These are phyloP conservation scores for Oryza coarctata DNA, from an alignment of 176 grass and related monocot species.

Conservation along the genomic window DNA sequence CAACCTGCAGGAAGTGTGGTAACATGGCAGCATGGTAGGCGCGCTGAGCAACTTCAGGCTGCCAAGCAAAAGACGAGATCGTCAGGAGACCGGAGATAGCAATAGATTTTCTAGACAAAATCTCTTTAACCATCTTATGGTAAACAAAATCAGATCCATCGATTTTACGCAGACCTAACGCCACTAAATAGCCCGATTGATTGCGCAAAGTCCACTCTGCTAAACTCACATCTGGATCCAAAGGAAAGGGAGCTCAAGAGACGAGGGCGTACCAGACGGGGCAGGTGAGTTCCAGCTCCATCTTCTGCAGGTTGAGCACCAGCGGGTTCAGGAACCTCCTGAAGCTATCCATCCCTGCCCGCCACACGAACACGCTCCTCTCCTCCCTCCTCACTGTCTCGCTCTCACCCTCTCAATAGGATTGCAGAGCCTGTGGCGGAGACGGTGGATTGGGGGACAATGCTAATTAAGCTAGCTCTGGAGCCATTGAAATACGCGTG, in stretches of 20 bases:
- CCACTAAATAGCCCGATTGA: neutral
- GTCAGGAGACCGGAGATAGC: neutral
- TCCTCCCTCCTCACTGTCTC: neutral
- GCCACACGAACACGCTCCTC: conserved; percentile 12
- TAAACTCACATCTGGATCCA: neutral
- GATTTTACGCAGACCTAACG: neutral
- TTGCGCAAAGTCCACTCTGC: neutral
- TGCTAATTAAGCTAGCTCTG: neutral
- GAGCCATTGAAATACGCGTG: conserved; percentile 26
- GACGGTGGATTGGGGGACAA: neutral
- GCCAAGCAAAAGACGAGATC: conserved; percentile 4
- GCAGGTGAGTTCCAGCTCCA: conserved; percentile 96
- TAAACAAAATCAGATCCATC: neutral
- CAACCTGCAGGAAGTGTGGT: conserved; percentile 89
- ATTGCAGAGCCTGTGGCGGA: neutral
- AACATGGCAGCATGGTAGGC: conserved; percentile 79
- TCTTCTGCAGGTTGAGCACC: conserved; percentile 90
- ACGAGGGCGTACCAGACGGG: conserved; percentile 63
- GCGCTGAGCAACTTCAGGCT: conserved; percentile 78
- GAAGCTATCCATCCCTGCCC: conserved; percentile 49
- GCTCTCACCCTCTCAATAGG: neutral
- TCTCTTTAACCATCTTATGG: neutral
- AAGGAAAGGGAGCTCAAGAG: neutral
- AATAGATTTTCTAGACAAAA: neutral
- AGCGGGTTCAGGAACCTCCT: conserved; percentile 87